These are phyloP conservation scores for Dictyostelium intermedium DNA, from an alignment of 78 protist genomes.

Conservation along the genomic window DNA sequence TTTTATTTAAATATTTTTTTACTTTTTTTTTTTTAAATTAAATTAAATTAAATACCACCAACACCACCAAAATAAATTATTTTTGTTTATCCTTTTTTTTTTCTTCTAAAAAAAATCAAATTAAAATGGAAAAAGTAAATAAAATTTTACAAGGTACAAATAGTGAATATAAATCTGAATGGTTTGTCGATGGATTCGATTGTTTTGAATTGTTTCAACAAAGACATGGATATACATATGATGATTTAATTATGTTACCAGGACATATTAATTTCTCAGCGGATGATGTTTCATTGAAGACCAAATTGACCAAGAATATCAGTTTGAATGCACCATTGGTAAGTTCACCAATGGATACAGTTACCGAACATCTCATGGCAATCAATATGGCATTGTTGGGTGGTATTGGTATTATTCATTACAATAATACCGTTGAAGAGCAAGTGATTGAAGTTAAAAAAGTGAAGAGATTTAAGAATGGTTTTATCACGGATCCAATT, in stretches of 20 bases:
- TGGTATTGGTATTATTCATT: slow-evolving; percentile 96
- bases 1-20: neutral
- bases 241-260: slow-evolving; percentile 78
- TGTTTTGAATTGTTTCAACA: slow-evolving; percentile 34
- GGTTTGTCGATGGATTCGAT: slow-evolving; percentile 67
- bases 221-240: slow-evolving; percentile 76
- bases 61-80: too few relatives aligned
- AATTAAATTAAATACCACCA: neutral
- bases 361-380: slow-evolving; percentile 94
- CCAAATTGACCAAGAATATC: slow-evolving; percentile 73
- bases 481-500: slow-evolving; percentile 92
- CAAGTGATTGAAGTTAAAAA: slow-evolving; percentile 86
- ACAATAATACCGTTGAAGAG: slow-evolving; percentile 88
- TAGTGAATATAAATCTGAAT: neutral
- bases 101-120: neutral
- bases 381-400: slow-evolving; percentile 95
- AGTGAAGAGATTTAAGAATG: slow-evolving; percentile 89
- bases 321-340: slow-evolving; percentile 81
- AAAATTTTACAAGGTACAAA: neutral
- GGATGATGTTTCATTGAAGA: slow-evolving; percentile 36
- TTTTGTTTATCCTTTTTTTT: too few relatives aligned
- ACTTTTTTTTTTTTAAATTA: neutral
- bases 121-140: neutral
- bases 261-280: slow-evolving; percentile 79
- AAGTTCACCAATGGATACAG: slow-evolving; percentile 96